Base-by-base conservation (phyloP, 768 basidiomycete genomes). In the Rhodotorula graminis region DNA sequence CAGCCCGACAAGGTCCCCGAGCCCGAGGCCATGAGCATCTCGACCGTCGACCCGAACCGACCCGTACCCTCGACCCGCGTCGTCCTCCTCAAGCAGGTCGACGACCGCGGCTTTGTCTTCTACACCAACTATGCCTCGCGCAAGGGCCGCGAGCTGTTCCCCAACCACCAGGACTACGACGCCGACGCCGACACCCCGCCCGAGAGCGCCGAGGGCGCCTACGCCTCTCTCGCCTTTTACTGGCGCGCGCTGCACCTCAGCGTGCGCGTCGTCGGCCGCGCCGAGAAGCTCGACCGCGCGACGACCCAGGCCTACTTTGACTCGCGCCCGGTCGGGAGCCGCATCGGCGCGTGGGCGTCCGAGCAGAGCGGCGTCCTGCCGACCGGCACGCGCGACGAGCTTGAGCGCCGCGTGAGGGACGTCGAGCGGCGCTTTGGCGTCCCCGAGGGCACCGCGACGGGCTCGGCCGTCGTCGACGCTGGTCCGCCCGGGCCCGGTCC, bases 81-180 rank as follows among this genome's bases (percentile, higher is more conserved):
- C 81, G 93, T 97, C 67, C 88, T 97, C 70, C 87, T 98, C 79
- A 96, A 94, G 82, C 87, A 92, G 79, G 87, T 92, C 77, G 96
- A 98, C 83, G 61, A 77, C 6, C 77, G 69, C 25, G 96, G 96
- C 63, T 97, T 98, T 83, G 87, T 95, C 69, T 96, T 97, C 83
- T 99, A 86, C 85, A 98, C 95, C 46, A 99, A 99, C 82, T 98
- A 98, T 83, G 86, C 88, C 53, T 95, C 93, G 19, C 87, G 94
- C 75, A 99, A 98, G 82, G 93, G 92, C 7, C 79, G 82, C 55
- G 96, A 98, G 80, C 85, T 98, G n/a, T 65, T 71, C 61, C 64
- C 71, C 37, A 3, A 59, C 14, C 2, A 59, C 14, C 57, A 33
- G 16, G 58, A 40, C 27, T 59, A 44, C 55, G 62, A 71, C 27